A percentile compares a stretch with the other conserved stretches of the same genome.
These are phyloP conservation scores for Geotrichum klebahnii DNA, from an alignment of 1,139 yeast genomes.

Conservation along the genomic window DNA sequence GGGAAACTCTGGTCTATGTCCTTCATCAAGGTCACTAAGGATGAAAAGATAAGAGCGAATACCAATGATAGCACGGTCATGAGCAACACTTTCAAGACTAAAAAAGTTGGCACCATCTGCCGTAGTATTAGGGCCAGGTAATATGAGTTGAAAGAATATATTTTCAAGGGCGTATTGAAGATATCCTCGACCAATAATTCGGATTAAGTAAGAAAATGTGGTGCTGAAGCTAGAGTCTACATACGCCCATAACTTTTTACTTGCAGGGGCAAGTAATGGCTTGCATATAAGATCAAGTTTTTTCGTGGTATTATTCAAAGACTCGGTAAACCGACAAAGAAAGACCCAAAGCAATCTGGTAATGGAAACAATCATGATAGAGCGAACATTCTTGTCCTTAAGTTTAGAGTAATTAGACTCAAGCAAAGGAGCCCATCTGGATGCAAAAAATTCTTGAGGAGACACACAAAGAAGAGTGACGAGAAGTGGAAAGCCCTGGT, in stretches of 20 bases:
- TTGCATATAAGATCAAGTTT: conserved; percentile 57
- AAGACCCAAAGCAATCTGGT: conserved; percentile 86
- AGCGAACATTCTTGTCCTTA: conserved; percentile 46
- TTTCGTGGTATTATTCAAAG: conserved; percentile 79
- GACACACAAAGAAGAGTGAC: conserved; percentile 77
- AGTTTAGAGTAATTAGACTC: conserved; percentile 46
- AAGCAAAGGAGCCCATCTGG: conserved; percentile 67
- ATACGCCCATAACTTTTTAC: conserved; percentile 61
- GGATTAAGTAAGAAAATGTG: conserved; percentile 64
- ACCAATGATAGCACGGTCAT: conserved; percentile 69
- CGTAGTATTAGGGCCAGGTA: conserved; percentile 49
- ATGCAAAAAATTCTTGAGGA: conserved; percentile 69
- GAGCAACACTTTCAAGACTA: conserved; percentile 55
- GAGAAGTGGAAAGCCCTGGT: conserved; percentile 62
- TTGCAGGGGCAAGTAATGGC: conserved; percentile 46
- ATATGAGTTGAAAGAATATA: conserved; percentile 54
- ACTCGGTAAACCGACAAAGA: conserved; percentile 78
- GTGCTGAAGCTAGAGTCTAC: conserved; percentile 59
- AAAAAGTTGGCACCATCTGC: conserved; percentile 45
- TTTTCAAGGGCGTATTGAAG: conserved; percentile 76
- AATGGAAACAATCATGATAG: conserved; percentile 58
- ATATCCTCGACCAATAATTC: conserved; percentile 75
- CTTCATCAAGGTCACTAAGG: conserved; percentile 55
- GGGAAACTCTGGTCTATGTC: conserved; percentile 71
- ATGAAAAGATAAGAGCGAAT: conserved; percentile 68